These are phyloP conservation scores for Ampelomyces quisqualis DNA, from an alignment of 2,329 filamentous ascomycete genomes.

Conservation along the genomic window DNA sequence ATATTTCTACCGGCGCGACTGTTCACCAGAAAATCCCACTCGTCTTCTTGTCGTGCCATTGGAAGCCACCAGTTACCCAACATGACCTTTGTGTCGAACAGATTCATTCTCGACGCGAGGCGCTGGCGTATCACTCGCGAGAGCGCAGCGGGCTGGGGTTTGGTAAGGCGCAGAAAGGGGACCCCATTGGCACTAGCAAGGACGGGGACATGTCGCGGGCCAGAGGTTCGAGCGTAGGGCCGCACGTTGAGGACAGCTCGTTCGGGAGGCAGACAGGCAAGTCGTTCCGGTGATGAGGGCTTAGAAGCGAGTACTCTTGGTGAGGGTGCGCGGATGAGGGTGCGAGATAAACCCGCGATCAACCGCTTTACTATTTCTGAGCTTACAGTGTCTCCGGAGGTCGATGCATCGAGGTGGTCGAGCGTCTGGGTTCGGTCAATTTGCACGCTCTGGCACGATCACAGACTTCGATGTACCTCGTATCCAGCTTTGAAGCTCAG, in stretches of 20 bases:
- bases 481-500: conserved; percentile 68
- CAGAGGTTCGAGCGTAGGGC: conserved; percentile 53
- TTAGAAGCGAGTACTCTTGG: conserved; percentile 4
- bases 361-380: conserved; percentile 22
- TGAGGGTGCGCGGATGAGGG: conserved; percentile 25
- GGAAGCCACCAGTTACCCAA: conserved; percentile 47
- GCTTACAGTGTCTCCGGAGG: conserved; percentile 33
- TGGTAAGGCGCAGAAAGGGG: conserved; percentile 66
- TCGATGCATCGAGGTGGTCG: conserved; percentile 48
- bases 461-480: conserved; percentile 48
- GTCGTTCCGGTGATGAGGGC: conserved; percentile 17
- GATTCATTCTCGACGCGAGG: conserved; percentile 47
- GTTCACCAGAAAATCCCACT: conserved; percentile 50
- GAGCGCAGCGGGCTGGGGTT: conserved; percentile 63
- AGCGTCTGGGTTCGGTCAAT: conserved; percentile 37
- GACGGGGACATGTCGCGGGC: conserved; percentile 60
- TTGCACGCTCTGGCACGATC: not conserved
- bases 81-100: conserved; percentile 43
- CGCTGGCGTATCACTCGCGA: conserved; percentile 60
- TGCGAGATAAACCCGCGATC: conserved; percentile 46
- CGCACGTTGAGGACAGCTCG: conserved; percentile 52
- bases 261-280: conserved; percentile 41
- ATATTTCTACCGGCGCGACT: not conserved
- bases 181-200: conserved; percentile 58
- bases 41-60: conserved; percentile 49